Evolutionary conservation across 352 stramenopile species (phyloP), one percentile per base, ranked within the genome.

Genomic region (Saprolegnia diclina): DNA sequence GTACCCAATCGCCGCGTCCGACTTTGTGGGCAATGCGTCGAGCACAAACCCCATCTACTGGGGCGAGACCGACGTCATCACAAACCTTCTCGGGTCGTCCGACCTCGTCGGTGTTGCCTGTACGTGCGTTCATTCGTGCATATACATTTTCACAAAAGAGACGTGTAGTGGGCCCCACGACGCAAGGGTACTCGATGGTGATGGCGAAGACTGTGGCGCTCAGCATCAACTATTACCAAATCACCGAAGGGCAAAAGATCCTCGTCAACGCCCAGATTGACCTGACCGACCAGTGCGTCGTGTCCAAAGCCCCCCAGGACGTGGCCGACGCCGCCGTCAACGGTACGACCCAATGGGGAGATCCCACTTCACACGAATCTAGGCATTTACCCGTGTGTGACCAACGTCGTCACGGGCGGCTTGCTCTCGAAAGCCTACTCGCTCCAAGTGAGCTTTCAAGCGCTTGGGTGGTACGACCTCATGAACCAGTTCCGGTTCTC

Each of bases 401-500:
- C 88, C 67, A 92, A 77, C 70, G 78, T 79, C n/a, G 82, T 81
- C 7, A 92, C 85, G 1, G 75, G 88, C 24, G 71, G 76, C 22
- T 67, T 92, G 26, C 80, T 82, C 1, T 91, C 82, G 0, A 80
- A 77, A 5, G 78, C 76, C 11, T 98, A 98, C 73, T 74, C 77
- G 24, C 73, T 98, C 56, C 80, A 96, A 52, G 80, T 99, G 4
- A 83, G 78, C 1, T 98, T 90, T 79, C 80, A 87, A 40, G 79
- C 92, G n/a, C 76, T 98, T 0, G 73, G 78, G 46, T 98, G 94
- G 94, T 97, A 97, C 55, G 87, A 94, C 64, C 79, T 98, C 50
- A 88, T 99, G 57, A 99, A 99, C 70, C 76, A 83, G 9, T 99
- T 99, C 73, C 88, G 98, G 76, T 98, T 99, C 72, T 88, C 83